Evolutionary conservation across 768 basidiomycete species (phyloP).

Genomic region (Krasilnikovozyma curviuscula): DNA sequence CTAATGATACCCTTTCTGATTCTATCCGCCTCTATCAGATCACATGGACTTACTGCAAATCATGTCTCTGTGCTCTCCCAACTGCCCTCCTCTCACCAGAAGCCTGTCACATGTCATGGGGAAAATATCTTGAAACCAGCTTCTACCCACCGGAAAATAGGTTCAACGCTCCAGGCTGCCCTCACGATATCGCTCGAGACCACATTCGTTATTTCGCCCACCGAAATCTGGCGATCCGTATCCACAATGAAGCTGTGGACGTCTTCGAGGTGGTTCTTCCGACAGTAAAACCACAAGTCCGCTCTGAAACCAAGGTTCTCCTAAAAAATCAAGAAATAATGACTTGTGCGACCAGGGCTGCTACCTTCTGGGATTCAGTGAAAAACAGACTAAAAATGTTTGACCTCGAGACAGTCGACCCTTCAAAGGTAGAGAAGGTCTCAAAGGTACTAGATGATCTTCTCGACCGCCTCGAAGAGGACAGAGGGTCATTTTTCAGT

Average conservation of each 20-base stretch:
- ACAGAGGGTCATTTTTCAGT: slow-evolving; percentile 41
- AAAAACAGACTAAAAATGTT: slow-evolving; percentile 24
- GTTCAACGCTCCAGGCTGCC: slow-evolving; percentile 68
- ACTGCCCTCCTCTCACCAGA: slow-evolving; percentile 83
- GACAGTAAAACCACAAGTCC: slow-evolving; percentile 63
- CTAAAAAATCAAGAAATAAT: slow-evolving; percentile 85
- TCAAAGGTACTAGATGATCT: slow-evolving; percentile 28
- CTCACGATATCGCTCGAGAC: slow-evolving; percentile 83
- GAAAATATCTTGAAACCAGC: slow-evolving; percentile 84
- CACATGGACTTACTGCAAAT: slow-evolving; percentile 61
- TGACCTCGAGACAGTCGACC: slow-evolving; percentile 22
- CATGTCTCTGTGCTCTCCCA: slow-evolving; percentile 53
- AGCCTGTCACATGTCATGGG: slow-evolving; percentile 84
- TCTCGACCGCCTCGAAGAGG: slow-evolving; percentile 49
- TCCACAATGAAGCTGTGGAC: slow-evolving; percentile 63
- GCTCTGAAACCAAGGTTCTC: slow-evolving; percentile 67
- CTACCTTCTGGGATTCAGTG: slow-evolving; percentile 32
- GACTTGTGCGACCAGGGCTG: slow-evolving; percentile 49
- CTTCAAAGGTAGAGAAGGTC: slow-evolving; percentile 20
- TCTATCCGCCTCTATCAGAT: slow-evolving; percentile 26
- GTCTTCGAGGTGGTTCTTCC: slow-evolving; percentile 79
- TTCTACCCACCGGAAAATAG: slow-evolving; percentile 81
- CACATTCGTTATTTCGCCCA: slow-evolving; percentile 85
- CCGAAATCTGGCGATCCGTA: slow-evolving; percentile 34
- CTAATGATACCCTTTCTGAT: background rate